Base-by-base conservation (phyloP, 805 yeast species). In the Candida incommunis region DNA sequence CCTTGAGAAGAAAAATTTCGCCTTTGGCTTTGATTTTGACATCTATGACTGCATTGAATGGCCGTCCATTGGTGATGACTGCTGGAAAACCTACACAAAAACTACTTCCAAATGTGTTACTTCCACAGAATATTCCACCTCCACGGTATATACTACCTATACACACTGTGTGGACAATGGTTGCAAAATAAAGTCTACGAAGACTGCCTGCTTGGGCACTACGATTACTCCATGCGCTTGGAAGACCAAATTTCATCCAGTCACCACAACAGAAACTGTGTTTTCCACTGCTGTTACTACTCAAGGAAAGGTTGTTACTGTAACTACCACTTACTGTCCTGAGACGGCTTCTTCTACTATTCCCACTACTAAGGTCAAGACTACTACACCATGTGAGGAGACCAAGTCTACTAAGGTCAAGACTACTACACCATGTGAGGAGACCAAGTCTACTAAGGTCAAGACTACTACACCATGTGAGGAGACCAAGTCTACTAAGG, bases 321-420 rank as follows among this genome's bases (percentile, higher is more conserved):
- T 31, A 5, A 31, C 37, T 18, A 31, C 37, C 9, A 31, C 37
- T 31, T 31, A 31, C 37, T 31, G 37, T 31, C 37, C 37, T 31
- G 13, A 13, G 37, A 31, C 37, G 9, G 37, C 37, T 5, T 11
- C 13, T 5, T 11, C 37, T 16, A 5, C 37, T 5, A n/a, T 16
- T 31, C 11, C 37, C n/a, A 11, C 37, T 7, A 18, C n/a, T 31
- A n/a, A n/a, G n/a, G 27, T 25, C 27, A 25, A 25, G 27, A n/a
- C 37, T 11, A 13, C 37, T 9, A 16, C 37, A 11, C 37, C 37
- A 31, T 25, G 27, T 13, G 27, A 25, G 27, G 37, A 13, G 13
- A 16, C 20, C 20, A 7, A 31, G 18, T 31, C 11, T 9, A 13
- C 37, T 31, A 31, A 31, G 37, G 18, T 18, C 13, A 16, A 13